These are phyloP conservation scores for Xylaria castorea DNA, from an alignment of 495 filamentous ascomycete species.

Conservation along the genomic window DNA sequence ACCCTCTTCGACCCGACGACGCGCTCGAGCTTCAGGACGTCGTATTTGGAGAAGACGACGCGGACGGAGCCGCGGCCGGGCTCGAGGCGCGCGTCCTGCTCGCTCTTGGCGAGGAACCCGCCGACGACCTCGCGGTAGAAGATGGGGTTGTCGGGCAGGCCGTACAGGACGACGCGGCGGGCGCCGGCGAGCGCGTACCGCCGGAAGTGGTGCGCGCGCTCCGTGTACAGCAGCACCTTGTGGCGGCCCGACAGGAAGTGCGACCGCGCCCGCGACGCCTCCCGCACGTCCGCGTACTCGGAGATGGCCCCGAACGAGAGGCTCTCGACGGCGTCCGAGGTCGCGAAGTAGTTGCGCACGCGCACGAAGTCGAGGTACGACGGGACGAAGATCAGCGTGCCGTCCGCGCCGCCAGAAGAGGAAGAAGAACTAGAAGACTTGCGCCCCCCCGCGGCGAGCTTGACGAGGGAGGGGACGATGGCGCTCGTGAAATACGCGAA, in stretches of 20 bases:
- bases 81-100: conserved; percentile 59
- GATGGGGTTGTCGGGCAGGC: conserved; percentile 81
- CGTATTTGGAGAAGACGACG: conserved; percentile 85
- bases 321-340: conserved; percentile 67
- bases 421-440: not conserved
- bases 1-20: conserved; percentile 82
- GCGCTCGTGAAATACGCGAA: conserved; percentile 89
- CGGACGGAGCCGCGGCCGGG: conserved; percentile 64
- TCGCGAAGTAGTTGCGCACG: conserved; percentile 87
- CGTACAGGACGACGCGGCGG: conserved; percentile 81
- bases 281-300: conserved; percentile 80
- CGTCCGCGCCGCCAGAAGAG: conserved; percentile 30
- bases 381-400: conserved; percentile 86
- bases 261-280: conserved; percentile 80
- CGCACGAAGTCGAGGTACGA: conserved; percentile 94
- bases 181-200: conserved; percentile 82
- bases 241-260: conserved; percentile 87
- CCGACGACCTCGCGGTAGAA: conserved; percentile 91
- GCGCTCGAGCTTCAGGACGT: conserved; percentile 85
- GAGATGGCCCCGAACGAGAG: conserved; percentile 85
- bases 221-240: conserved; percentile 85
- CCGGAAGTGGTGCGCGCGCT: conserved; percentile 92
- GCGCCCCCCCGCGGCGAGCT: conserved; percentile 50
- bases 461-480: conserved; percentile 73
- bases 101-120: conserved; percentile 65